Percentiles rank a stretch among this genome's conserved stretches.
These are phyloP conservation scores for Teratosphaeria pseudoeucalypti DNA, from an alignment of 2,329 filamentous ascomycete species.

Conservation along the genomic window DNA sequence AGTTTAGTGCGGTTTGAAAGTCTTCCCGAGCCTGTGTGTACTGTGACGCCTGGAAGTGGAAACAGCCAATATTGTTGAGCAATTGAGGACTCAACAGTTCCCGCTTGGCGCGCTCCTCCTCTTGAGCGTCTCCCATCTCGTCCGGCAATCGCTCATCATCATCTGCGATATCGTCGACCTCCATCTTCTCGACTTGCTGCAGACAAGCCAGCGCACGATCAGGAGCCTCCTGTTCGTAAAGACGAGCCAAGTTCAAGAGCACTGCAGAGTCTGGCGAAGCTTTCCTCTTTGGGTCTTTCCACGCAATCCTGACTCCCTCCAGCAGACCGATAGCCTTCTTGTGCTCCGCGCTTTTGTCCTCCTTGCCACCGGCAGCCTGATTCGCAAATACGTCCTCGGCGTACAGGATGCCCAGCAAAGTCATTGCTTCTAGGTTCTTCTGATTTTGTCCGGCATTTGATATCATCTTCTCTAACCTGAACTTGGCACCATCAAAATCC, in stretches of 20 bases:
- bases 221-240: constrained; percentile 77
- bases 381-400: constrained; percentile 86
- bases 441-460: constrained; percentile 49
- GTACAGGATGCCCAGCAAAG: constrained; percentile 78
- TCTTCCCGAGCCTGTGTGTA: constrained; percentile 69
- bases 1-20: constrained; percentile 84
- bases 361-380: constrained; percentile 60
- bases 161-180: constrained; percentile 65
- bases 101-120: constrained; percentile 45
- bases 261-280: constrained; percentile 74
- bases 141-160: constrained; percentile 49
- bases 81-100: constrained; percentile 79
- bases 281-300: constrained; percentile 88
- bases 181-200: constrained; percentile 82
- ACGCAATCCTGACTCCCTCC: constrained; percentile 73
- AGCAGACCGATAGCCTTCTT: constrained; percentile 80
- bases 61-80: constrained; percentile 95
- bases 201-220: constrained; percentile 90
- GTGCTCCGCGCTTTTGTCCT: constrained; percentile 75
- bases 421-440: constrained; percentile 79
- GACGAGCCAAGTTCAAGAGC: constrained; percentile 76
- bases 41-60: constrained; percentile 81
- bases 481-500: constrained; percentile 84
- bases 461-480: constrained; percentile 86
- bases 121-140: constrained; percentile 26